phyloP scores from a whole-genome alignment of 495 filamentous ascomycete genomes.

The Penicillium taxi region DNA sequence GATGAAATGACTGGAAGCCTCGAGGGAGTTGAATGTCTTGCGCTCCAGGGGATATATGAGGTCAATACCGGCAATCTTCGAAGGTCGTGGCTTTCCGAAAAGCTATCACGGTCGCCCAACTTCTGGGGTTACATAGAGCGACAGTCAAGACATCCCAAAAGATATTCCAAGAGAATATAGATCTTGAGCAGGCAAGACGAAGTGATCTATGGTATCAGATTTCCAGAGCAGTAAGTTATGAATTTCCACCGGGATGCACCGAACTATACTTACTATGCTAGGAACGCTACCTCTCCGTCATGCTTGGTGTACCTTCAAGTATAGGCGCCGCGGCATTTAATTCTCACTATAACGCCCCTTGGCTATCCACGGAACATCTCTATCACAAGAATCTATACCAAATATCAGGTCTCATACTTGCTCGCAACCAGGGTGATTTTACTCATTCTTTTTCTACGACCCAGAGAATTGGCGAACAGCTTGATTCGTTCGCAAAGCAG shows the following conservation, averaged over 20 bases:
- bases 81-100: constrained; percentile 15
- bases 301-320: constrained; percentile 7
- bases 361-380: constrained; percentile 1
- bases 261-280: constrained; percentile 1
- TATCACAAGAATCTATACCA: constrained; percentile 9
- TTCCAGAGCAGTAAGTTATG: constrained; percentile 8
- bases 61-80: constrained; percentile 14
- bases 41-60: constrained; percentile 12
- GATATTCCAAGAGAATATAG: neutral
- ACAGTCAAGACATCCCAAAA: neutral
- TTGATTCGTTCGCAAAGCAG: constrained; percentile 4
- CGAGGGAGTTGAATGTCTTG: constrained; percentile 13
- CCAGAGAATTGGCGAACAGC: constrained; percentile 7
- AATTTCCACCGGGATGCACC: too few relatives aligned
- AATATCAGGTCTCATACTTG: constrained; percentile 10
- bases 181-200: neutral
- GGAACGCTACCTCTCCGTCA: constrained; percentile 9
- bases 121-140: constrained; percentile 11
- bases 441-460: constrained; percentile 8
- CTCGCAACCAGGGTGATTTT: constrained; percentile 8
- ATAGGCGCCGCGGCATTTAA: constrained; percentile 3
- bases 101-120: constrained; percentile 11
- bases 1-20: constrained; percentile 5
- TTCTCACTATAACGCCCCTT: constrained; percentile 1
- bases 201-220: constrained; percentile 10